These are phyloP conservation scores for Trichoderma parareesei DNA, from an alignment of 495 filamentous ascomycete species.

Conservation along the genomic window DNA sequence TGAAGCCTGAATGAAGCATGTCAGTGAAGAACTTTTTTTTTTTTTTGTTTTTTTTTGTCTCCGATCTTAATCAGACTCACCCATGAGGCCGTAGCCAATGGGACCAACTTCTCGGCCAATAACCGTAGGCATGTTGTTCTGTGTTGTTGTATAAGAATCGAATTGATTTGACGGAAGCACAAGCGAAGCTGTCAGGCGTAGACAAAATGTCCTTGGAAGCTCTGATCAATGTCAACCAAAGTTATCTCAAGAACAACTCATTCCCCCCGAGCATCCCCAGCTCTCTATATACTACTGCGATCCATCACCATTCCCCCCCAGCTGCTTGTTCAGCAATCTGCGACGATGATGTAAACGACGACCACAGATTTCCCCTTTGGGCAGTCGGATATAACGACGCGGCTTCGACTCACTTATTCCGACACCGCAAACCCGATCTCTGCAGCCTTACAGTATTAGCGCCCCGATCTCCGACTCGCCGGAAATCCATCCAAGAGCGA, in stretches of 20 bases:
- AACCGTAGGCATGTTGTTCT: conserved; percentile 38
- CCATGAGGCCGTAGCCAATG: conserved; percentile 55
- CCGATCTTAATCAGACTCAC: conserved; percentile 15
- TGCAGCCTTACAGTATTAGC: no score
- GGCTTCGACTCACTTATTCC: background rate
- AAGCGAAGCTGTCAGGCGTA: background rate
- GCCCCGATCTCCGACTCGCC: no score
- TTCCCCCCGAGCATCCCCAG: background rate
- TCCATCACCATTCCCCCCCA: background rate
- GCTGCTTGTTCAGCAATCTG: background rate
- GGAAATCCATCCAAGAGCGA: no score
- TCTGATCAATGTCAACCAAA: no score
- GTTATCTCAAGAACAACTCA: no score
- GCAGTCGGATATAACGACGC: background rate
- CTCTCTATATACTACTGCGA: background rate
- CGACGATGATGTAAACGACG: background rate
- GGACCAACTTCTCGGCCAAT: conserved; percentile 42
- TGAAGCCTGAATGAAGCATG: conserved; percentile 49
- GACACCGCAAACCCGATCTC: background rate
- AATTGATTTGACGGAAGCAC: no score
- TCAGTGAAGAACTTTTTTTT: background rate
- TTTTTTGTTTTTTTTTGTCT: background rate
- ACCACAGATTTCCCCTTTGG: background rate
- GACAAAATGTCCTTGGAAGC: no score
- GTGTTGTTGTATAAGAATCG: background rate